phyloP scores from a whole-genome alignment of 2,329 filamentous ascomycete genomes.

The Didymosphaeria variabile region DNA sequence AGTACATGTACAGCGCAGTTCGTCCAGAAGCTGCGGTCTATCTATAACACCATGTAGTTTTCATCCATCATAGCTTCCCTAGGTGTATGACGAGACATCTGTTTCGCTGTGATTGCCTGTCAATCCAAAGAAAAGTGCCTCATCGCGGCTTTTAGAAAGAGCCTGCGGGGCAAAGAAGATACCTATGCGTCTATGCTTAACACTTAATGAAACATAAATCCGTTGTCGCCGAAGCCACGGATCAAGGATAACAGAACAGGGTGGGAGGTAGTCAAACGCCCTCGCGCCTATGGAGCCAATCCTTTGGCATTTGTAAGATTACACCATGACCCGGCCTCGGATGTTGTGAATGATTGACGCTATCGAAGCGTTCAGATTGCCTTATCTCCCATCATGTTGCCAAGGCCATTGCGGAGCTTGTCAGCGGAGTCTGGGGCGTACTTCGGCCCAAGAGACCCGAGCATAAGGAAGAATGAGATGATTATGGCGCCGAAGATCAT shows the following conservation, averaged over 20 bases:
- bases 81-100: slow-evolving; percentile 30
- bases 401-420: slow-evolving; percentile 45
- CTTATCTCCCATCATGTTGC: slow-evolving; percentile 47
- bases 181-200: slow-evolving; percentile 46
- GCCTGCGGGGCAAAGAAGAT: slow-evolving; percentile 31
- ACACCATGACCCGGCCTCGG: neutral
- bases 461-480: slow-evolving; percentile 73
- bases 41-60: slow-evolving; percentile 43
- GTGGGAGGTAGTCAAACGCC: slow-evolving; percentile 33
- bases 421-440: slow-evolving; percentile 49
- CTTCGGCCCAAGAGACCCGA: slow-evolving; percentile 60
- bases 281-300: slow-evolving; percentile 13
- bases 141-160: slow-evolving; percentile 23
- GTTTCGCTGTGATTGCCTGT: slow-evolving; percentile 25
- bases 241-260: slow-evolving; percentile 40
- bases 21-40: slow-evolving; percentile 39
- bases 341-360: slow-evolving; percentile 1
- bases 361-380: slow-evolving; percentile 22
- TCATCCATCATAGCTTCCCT: slow-evolving; percentile 39
- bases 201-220: slow-evolving; percentile 33
- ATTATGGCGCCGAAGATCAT: slow-evolving; percentile 72
- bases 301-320: neutral
- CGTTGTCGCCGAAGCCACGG: slow-evolving; percentile 32
- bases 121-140: slow-evolving; percentile 27
- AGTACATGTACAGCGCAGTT: slow-evolving; percentile 32